Evolutionary conservation across 2,329 filamentous ascomycete genomes (phyloP), one percentile per base, ranked within the genome.

Genomic region (Cercospora sp.): DNA sequence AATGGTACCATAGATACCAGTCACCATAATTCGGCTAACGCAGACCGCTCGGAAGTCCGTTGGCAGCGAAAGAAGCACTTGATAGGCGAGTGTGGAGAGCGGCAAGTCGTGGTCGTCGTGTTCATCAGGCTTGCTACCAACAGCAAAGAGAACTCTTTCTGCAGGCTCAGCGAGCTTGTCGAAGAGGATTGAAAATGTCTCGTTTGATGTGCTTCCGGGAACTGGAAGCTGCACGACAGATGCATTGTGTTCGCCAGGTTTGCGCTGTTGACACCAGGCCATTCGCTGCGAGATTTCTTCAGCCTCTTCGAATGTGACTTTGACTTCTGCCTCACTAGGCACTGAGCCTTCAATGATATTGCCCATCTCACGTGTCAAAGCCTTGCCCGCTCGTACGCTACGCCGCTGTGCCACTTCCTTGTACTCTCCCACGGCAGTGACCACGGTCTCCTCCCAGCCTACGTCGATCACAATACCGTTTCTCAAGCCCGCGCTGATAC

Each of bases 371-470:
- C 90, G 85, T 53, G 90, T 86, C 20, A 98, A 81, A 66, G 86
- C 79, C 75, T 89, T 94, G 67, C 90, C 93, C 36, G 88, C 93
- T 71, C 95, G 86, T 13, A 92, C 84, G 45, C 87, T 94, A 64
- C 92, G 86, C 66, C 84, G 87, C 64, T 87, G 88, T 16, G 85
- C 84, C 1, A 97, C 87, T 77, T 96, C 93, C 64, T 92, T 89
- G 78, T 93, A 97, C 80, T 99, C 95, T 76, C 94, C 98, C 6
- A 98, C 85, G 5, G 90, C 91, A 0, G 93, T 96, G 23, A 96
- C 87, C 0, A 90, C 86, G 0, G 94, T 96, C 79, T 98, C 95
- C 51, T 89, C 86, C 95, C 95, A 99, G 53, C 94, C 95, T 68
- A 99, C 85, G 76, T 99, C 93, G 42, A 99, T 84, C 0, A 98